Base-by-base conservation (phyloP, 768 basidiomycete species). In the Tylopilus sp. region DNA sequence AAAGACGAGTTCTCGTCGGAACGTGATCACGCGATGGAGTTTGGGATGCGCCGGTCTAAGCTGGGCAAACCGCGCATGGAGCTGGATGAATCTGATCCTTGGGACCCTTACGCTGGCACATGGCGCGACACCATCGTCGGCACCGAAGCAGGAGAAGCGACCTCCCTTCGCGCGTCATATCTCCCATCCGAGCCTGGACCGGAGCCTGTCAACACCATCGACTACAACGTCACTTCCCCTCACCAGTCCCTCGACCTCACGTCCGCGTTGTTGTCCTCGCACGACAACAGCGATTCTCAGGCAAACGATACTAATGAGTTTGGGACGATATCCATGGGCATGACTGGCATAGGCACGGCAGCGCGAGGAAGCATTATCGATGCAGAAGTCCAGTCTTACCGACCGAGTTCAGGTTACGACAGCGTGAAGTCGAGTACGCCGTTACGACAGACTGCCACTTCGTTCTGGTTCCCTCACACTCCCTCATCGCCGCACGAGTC, bases 321-420 rank as follows among this genome's bases (percentile, higher is more conserved):
- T 36, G 69, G 52, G 18, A 23, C 56, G 53, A 18, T 13, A 4
- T 44, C 49, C 2, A 36, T 38, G 49, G 69, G 74, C 18, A 77
- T 79, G 78, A 72, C 73, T 10, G 78, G 78, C 9, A 55, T 79
- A 9, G 78, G 77, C 12, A 79, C 77, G 2, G 71, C 69, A 5
- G 68, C 67, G 26, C 58, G 74, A 3, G 62, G 71, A 22, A 67
- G 72, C 52, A 38, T 57, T 36, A 57, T 70, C 43, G 58, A 59
- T 45, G 4, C 47, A 4, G 53, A 40, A 18, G 15, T 60, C 3
- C 54, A 49, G 7, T 48, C 40, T n/a, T 26, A 25, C 40, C 56
- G 57, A n/a, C 31, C 44, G 47, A 58, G 60, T 12, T 53, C 44
- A 46, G 57, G 60, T 12, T 53, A 25, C 12, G 59, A 60, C 31